These are phyloP conservation scores for Hyaloperonospora brassicae DNA, from an alignment of 352 stramenopile species.

Conservation along the genomic window DNA sequence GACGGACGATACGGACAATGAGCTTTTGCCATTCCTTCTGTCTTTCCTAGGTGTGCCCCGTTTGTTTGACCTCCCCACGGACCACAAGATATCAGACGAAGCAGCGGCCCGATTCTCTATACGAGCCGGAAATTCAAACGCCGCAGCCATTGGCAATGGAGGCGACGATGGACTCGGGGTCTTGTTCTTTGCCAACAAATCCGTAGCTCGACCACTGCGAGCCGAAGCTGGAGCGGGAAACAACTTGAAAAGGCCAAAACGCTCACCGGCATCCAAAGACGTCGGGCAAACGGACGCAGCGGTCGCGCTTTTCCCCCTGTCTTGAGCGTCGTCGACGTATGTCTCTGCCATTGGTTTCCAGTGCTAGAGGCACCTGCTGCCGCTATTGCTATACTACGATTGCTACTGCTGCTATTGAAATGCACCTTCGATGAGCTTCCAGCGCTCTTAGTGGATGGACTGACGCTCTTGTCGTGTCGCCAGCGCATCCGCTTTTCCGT, in stretches of 20 bases:
- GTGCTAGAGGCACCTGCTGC: conserved; percentile 17
- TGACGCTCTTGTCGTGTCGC: conserved; percentile 66
- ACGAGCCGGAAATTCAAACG: conserved; percentile 20
- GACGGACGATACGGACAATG: conserved; percentile 7
- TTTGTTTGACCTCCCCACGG: conserved; percentile 27
- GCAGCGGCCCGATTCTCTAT: conserved; percentile 22
- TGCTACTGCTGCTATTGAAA: conserved; percentile 26
- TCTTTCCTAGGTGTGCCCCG: conserved; percentile 28
- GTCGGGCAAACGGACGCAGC: conserved; percentile 8
- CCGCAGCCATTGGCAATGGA: conserved; percentile 4
- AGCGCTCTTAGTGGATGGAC: conserved; percentile 18
- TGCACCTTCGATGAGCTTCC: conserved; percentile 9
- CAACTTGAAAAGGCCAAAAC: conserved; percentile 9
- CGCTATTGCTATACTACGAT: conserved; percentile 19
- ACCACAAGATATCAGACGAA: conserved; percentile 24
- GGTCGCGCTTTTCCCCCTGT: conserved; percentile 6
- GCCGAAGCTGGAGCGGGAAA: conserved; percentile 7
- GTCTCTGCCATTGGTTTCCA: conserved; percentile 41
- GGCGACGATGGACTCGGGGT: too few species aligned
- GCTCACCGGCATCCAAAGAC: conserved; percentile 7
- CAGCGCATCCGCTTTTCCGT: conserved; percentile 63
- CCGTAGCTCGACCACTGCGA: conserved; percentile 10
- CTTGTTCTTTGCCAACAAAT: conserved; percentile 23
- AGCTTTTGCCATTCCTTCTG: conserved; percentile 31
- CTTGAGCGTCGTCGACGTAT: conserved; percentile 21